Evolutionary conservation across 257 asterid species (phyloP).

Genomic region (Penstemon davidsonii): DNA sequence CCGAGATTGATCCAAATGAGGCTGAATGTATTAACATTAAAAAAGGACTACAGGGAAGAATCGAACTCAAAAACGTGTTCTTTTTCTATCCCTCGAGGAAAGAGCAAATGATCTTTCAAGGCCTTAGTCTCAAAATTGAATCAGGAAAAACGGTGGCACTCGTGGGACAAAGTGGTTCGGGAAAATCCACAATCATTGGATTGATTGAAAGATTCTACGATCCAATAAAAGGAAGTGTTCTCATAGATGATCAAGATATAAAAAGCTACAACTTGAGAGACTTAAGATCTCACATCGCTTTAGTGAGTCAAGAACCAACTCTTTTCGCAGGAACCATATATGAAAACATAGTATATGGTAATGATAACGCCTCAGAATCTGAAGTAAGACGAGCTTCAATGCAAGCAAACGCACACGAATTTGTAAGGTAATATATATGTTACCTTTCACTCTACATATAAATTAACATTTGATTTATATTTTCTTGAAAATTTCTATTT

Average conservation of each 20-base stretch:
- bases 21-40: slow-evolving; percentile 34
- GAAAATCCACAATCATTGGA: slow-evolving; percentile 71
- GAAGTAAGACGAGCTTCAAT: slow-evolving; percentile 61
- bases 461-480: neutral
- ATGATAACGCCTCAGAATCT: slow-evolving; percentile 49
- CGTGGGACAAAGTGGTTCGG: slow-evolving; percentile 80
- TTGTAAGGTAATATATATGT: slow-evolving; percentile 45
- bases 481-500: neutral
- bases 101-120: slow-evolving; percentile 61
- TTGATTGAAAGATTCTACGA: slow-evolving; percentile 73
- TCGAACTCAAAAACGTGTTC: slow-evolving; percentile 48
- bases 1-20: slow-evolving; percentile 57
- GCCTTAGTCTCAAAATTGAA: slow-evolving; percentile 54
- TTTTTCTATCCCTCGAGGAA: slow-evolving; percentile 74
- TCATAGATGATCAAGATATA: slow-evolving; percentile 58
- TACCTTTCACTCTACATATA: neutral
- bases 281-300: slow-evolving; percentile 62
- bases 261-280: slow-evolving; percentile 53
- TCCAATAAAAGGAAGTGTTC: slow-evolving; percentile 56
- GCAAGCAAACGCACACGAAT: slow-evolving; percentile 78
- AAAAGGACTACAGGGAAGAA: slow-evolving; percentile 40
- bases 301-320: slow-evolving; percentile 76
- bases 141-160: slow-evolving; percentile 62
- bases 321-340: slow-evolving; percentile 58
- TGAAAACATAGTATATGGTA: slow-evolving; percentile 65